Conservation (phyloP, 202 grass and related monocot species). For the Elaeis oleifera region DNA sequence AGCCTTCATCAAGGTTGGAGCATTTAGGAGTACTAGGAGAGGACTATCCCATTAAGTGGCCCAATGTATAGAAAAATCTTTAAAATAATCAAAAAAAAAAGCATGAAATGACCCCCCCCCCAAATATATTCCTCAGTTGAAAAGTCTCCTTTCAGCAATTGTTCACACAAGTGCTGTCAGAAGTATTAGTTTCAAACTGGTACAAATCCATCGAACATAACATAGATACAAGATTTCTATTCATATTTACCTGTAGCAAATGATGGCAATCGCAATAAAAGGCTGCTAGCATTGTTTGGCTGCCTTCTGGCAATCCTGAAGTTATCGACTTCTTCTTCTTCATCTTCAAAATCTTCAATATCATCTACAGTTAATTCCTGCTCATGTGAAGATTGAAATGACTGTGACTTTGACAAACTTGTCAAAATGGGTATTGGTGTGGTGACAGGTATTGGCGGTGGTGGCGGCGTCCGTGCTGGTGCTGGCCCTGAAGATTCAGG, state of each 20-base stretch:
- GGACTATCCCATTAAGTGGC: too few species aligned
- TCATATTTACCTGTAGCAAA: constrained; percentile 66
- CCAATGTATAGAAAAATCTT: too few species aligned
- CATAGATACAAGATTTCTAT: background rate
- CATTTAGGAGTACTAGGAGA: too few species aligned
- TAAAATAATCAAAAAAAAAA: too few species aligned
- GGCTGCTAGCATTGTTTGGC: constrained; percentile 51
- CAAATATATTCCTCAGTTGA: too few species aligned
- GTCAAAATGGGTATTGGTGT: constrained; percentile 31
- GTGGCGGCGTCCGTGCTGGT: constrained; percentile 60
- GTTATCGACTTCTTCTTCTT: constrained; percentile 70
- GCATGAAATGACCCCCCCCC: too few species aligned
- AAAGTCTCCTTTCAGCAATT: too few species aligned
- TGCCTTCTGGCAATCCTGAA: constrained; percentile 62
- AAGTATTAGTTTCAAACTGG: too few species aligned
- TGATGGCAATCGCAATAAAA: constrained; percentile 49
- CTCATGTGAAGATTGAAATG: constrained; percentile 58
- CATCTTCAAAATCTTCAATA: constrained; percentile 95
- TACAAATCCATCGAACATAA: too few species aligned
- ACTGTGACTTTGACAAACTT: constrained; percentile 53
- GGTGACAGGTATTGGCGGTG: constrained; percentile 35
- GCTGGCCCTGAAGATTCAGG: constrained; percentile 74
- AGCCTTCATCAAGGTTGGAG: too few species aligned
- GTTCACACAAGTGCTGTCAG: background rate
- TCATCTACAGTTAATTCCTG: constrained; percentile 93